Percentiles rank a stretch among this genome's conserved stretches.
Conservation (phyloP, 768 basidiomycete species). For the Mycena rebaudengoi region DNA sequence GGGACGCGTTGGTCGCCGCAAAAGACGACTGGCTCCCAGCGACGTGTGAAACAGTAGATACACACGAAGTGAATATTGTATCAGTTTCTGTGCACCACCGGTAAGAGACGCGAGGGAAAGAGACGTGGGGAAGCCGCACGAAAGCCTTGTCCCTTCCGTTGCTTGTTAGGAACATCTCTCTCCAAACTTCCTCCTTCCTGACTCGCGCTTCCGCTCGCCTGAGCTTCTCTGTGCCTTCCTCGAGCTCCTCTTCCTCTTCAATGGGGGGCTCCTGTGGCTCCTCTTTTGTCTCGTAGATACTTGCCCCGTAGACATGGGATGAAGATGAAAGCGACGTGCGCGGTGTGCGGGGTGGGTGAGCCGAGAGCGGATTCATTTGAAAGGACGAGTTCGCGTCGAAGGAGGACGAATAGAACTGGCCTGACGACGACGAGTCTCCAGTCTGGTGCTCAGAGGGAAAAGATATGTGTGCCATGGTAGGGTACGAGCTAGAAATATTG, state of each 20-base stretch:
- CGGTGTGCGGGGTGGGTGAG: conserved; percentile 82
- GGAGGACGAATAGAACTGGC: conserved; percentile 62
- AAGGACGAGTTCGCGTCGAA: conserved; percentile 72
- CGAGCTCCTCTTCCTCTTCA: conserved; percentile 54
- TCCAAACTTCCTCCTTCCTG: conserved; percentile 75
- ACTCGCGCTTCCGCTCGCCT: conserved; percentile 57
- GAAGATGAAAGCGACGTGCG: conserved; percentile 58
- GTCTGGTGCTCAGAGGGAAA: conserved; percentile 57
- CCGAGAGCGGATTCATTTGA: conserved; percentile 83
- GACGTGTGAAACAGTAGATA: conserved; percentile 76
- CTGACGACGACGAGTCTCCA: conserved; percentile 40
- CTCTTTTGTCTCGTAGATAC: conserved; percentile 55
- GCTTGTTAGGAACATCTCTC: conserved; percentile 80
- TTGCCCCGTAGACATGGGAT: conserved; percentile 48
- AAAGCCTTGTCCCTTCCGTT: conserved; percentile 87
- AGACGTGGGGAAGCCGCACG: conserved; percentile 53
- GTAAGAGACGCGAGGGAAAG: not conserved
- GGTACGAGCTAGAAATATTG: no score
- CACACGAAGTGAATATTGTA: conserved; percentile 83
- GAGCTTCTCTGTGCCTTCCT: conserved; percentile 57
- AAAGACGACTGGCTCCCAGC: conserved; percentile 52
- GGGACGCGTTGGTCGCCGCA: conserved; percentile 55
- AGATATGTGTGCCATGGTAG: conserved; percentile 69
- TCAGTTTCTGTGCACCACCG: conserved; percentile 68
- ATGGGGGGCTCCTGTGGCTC: conserved; percentile 42